A percentile compares a stretch with the other conserved stretches of the same genome.
These are phyloP conservation scores for Penicillium tannophilum DNA, from an alignment of 495 filamentous ascomycete genomes.

Conservation along the genomic window DNA sequence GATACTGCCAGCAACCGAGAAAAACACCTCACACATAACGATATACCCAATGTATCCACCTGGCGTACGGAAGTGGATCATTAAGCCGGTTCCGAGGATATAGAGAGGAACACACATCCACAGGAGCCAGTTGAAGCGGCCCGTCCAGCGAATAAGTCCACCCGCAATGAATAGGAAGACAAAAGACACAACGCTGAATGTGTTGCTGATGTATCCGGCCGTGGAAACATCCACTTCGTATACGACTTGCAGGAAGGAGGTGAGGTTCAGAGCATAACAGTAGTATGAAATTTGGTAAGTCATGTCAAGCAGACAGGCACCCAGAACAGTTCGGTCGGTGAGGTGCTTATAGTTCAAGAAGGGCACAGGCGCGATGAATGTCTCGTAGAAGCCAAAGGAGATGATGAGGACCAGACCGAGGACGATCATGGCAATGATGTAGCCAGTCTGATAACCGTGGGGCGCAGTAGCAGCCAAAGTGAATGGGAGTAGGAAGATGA, in stretches of 20 bases:
- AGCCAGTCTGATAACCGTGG: conserved; percentile 42
- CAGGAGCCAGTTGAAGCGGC: conserved; percentile 51
- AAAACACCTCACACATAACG: conserved; percentile 72
- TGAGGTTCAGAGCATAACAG: conserved; percentile 57
- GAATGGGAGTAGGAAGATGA: conserved; percentile 59
- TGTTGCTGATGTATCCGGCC: conserved; percentile 54
- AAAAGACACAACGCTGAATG: conserved; percentile 51
- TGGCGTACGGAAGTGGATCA: conserved; percentile 66
- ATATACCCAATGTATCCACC: conserved; percentile 61
- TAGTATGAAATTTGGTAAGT: conserved; percentile 52
- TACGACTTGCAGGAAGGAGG: conserved; percentile 71
- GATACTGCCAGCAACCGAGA: conserved; percentile 61
- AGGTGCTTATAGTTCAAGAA: conserved; percentile 58
- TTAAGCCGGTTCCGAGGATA: conserved; percentile 57
- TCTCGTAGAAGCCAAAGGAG: conserved; percentile 56
- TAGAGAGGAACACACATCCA: conserved; percentile 53
- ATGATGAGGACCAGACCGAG: conserved; percentile 52
- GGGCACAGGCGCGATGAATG: conserved; percentile 42
- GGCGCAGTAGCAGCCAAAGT: conserved; percentile 40
- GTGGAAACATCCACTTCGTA: conserved; percentile 50
- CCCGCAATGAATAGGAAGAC: conserved; percentile 49
- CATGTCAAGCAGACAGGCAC: conserved; percentile 52
- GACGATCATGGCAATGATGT: conserved; percentile 53
- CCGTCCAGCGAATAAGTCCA: conserved; percentile 54
- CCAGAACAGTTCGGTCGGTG: conserved; percentile 58